phyloP scores from a whole-genome alignment of 2,329 filamentous ascomycete genomes.

The Colletotrichum sp. region DNA sequence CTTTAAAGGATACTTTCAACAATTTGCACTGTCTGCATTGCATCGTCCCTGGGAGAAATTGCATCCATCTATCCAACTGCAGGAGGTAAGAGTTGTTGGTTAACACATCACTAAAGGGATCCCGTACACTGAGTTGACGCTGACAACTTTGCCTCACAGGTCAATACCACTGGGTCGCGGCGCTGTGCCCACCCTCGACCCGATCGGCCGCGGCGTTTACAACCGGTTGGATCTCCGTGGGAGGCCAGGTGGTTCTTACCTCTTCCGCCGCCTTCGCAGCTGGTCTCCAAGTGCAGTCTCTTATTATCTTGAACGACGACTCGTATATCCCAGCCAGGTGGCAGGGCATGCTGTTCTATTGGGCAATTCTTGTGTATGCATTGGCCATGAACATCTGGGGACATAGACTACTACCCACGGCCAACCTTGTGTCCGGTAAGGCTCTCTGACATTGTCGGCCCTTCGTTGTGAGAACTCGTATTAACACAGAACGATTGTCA shows the following conservation, averaged over 20 bases:
- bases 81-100: conserved; percentile 27
- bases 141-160: conserved; percentile 26
- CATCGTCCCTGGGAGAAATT: conserved; percentile 43
- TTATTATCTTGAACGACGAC: conserved; percentile 47
- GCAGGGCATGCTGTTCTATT: conserved; percentile 53
- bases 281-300: conserved; percentile 46
- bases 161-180: conserved; percentile 52
- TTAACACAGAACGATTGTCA: background rate
- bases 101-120: background rate
- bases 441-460: background rate
- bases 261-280: conserved; percentile 52
- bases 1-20: conserved; percentile 43
- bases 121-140: background rate
- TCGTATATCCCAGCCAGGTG: conserved; percentile 45
- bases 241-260: conserved; percentile 50
- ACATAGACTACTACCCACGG: conserved; percentile 37
- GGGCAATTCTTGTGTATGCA: conserved; percentile 44
- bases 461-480: accelerated
- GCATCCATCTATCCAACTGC: conserved; percentile 41
- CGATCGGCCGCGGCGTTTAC: conserved; percentile 42
- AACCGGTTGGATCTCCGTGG: conserved; percentile 50
- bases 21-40: conserved; percentile 42
- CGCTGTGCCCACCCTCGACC: conserved; percentile 37
- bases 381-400: conserved; percentile 47
- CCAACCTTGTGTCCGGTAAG: conserved; percentile 31